Base-by-base conservation (phyloP, 768 basidiomycete genomes). In the Ephemerocybe angulata region DNA sequence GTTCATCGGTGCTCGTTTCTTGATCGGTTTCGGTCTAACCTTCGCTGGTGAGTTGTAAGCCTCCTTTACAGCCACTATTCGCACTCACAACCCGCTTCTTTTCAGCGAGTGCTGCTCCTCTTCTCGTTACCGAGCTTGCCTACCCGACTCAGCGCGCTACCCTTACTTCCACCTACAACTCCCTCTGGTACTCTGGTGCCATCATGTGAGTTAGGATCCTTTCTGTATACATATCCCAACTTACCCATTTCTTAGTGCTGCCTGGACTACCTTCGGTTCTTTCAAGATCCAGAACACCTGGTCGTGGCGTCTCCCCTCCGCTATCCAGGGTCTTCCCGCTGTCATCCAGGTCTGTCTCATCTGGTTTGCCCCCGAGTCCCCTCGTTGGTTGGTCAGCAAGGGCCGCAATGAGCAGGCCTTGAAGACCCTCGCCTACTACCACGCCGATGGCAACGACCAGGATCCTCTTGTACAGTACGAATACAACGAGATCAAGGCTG, bases 201-300 rank as follows among this genome's bases (percentile, higher is more conserved):
- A 90, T 92, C 65, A 64, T 91, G 84, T 86, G 59, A 41, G 81
- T 74, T 30, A 29, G 21, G 50, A 48, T 15, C 27, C 37, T 19
- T 28, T 19, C 35, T 8, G 1, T 41, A 40, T 24, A 4, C 21
- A 52, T 21, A 51, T 47, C 22, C 25, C 17, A 43, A 1, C 25
- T 51, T 35, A 56, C 29, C 44, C 35, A 12, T 41, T 50, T 27
- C 30, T 30, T 40, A 84, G 83, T 57, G 84, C 90, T 33, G 89
- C 89, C n/a, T 93, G 90, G 92, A 76, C 87, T 0, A 89, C 88
- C 1, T 93, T 83, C 65, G 90, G 90, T 22, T 88, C 90, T 13
- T 86, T 88, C 76, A 78, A 80, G 67, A 83, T 91, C 51, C 56
- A 72, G 50, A 81, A 62, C 62, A 80, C 82, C 22, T 92, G 87